Conservation (phyloP, 2,329 filamentous ascomycete genomes). For the Fusarium veterinarium region DNA sequence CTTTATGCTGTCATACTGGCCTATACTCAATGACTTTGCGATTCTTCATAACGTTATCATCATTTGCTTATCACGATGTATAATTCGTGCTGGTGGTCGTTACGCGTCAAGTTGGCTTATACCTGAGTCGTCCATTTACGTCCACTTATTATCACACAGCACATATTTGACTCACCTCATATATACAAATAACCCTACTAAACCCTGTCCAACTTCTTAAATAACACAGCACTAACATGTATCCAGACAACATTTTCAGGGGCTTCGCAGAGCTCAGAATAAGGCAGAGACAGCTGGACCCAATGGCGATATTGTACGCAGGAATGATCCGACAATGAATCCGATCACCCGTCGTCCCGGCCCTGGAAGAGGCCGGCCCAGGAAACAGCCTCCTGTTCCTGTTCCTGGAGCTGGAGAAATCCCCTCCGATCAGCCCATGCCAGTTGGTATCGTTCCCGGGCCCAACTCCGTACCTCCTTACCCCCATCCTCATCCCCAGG, state of each 20-base stretch:
- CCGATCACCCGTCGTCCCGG: constrained; percentile 71
- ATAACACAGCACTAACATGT: constrained; percentile 24
- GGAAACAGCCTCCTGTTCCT: constrained; percentile 55
- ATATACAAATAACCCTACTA: background rate
- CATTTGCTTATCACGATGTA: constrained; percentile 5
- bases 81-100: constrained; percentile 5
- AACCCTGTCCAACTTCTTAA: background rate
- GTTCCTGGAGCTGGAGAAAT: constrained; percentile 22
- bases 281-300: constrained; percentile 59
- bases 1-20: constrained; percentile 7
- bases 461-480: constrained; percentile 13
- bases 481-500: constrained; percentile 13
- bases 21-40: background rate
- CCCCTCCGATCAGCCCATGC: constrained; percentile 15
- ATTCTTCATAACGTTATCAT: background rate
- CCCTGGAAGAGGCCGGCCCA: constrained; percentile 65
- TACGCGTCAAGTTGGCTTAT: constrained; percentile 23
- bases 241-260: constrained; percentile 70
- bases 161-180: background rate
- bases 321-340: constrained; percentile 63
- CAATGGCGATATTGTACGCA: constrained; percentile 51
- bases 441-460: constrained; percentile 1
- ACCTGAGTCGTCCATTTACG: constrained; percentile 5
- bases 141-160: background rate
- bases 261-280: constrained; percentile 65